Percentiles rank a stretch among this genome's conserved stretches.
These are phyloP conservation scores for Geranium rotundifolium DNA, from an alignment of 345 rosid genomes.

Conservation along the genomic window DNA sequence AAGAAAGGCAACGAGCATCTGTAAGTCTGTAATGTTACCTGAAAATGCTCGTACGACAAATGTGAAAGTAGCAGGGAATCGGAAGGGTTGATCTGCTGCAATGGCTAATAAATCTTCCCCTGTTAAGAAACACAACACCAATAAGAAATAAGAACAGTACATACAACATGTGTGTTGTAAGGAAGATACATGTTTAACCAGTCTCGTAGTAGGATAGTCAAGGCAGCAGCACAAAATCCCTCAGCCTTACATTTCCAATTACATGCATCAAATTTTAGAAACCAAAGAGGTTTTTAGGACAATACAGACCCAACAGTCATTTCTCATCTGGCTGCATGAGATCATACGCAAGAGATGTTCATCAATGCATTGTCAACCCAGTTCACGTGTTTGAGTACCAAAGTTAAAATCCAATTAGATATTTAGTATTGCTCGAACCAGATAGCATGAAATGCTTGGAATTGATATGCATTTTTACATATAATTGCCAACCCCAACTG, in stretches of 20 bases:
- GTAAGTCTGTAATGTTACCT: conserved; percentile 29
- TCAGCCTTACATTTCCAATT: too few relatives aligned
- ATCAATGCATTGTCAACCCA: too few relatives aligned
- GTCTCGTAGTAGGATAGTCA: background rate
- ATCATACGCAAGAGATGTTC: too few relatives aligned
- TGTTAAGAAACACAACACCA: conserved; percentile 24
- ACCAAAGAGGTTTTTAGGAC: too few relatives aligned
- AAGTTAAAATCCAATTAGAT: too few relatives aligned
- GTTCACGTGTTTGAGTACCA: too few relatives aligned
- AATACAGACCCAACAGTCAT: too few relatives aligned
- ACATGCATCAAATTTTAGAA: too few relatives aligned
- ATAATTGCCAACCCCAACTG: background rate
- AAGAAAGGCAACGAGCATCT: conserved; percentile 4
- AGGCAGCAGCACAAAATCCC: too few relatives aligned
- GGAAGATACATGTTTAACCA: background rate
- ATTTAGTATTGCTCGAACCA: too few relatives aligned
- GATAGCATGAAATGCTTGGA: background rate
- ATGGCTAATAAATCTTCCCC: conserved; percentile 95
- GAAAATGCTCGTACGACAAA: conserved; percentile 99
- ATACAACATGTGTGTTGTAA: too few relatives aligned
- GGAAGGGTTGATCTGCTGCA: conserved; percentile 97
- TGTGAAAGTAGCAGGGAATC: conserved; percentile 97
- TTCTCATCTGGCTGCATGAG: too few relatives aligned
- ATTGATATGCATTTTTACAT: background rate
- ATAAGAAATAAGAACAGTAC: conserved; percentile 8